Conservation (phyloP, 768 basidiomycete genomes). For the Leccinum pellstonianum region DNA sequence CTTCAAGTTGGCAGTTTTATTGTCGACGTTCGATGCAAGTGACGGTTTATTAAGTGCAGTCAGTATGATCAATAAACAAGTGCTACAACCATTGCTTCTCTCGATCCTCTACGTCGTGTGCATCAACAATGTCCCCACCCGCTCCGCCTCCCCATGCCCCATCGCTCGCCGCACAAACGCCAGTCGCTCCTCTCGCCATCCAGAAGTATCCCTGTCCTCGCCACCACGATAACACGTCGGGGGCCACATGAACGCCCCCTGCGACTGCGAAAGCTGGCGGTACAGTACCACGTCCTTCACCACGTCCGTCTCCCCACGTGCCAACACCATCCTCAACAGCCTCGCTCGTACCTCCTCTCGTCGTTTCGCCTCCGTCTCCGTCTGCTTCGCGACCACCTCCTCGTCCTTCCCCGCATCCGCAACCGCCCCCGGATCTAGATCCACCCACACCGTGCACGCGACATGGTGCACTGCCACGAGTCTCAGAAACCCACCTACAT, state of each 20-base stretch:
- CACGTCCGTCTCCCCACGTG: conserved; percentile 45
- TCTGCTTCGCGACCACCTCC: conserved; percentile 15
- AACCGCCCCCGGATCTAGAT: conserved; percentile 38
- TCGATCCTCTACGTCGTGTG: neutral
- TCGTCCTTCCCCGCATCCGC: conserved; percentile 1
- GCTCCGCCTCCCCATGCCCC: conserved; percentile 10
- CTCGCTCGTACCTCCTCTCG: conserved; percentile 32
- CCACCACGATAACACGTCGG: conserved; percentile 49
- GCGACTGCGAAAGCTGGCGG: conserved; percentile 40
- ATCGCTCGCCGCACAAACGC: conserved; percentile 14
- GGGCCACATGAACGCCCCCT: conserved; percentile 40
- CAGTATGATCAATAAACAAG: neutral
- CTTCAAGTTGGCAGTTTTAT: too few relatives aligned
- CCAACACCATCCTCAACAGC: conserved; percentile 51
- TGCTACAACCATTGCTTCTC: neutral
- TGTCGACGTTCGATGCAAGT: too few relatives aligned
- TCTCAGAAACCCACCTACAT: conserved; percentile 56
- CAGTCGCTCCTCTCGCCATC: conserved; percentile 19
- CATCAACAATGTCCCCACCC: conserved; percentile 15
- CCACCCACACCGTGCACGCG: conserved; percentile 72
- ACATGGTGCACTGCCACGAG: conserved; percentile 78
- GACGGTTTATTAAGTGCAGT: neutral
- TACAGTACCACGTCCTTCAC: conserved; percentile 60
- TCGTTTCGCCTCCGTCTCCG: conserved; percentile 32
- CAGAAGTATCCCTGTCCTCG: neutral